These are phyloP conservation scores for Colletotrichum spaethianum DNA, from an alignment of 2,329 filamentous ascomycete species.

Conservation along the genomic window DNA sequence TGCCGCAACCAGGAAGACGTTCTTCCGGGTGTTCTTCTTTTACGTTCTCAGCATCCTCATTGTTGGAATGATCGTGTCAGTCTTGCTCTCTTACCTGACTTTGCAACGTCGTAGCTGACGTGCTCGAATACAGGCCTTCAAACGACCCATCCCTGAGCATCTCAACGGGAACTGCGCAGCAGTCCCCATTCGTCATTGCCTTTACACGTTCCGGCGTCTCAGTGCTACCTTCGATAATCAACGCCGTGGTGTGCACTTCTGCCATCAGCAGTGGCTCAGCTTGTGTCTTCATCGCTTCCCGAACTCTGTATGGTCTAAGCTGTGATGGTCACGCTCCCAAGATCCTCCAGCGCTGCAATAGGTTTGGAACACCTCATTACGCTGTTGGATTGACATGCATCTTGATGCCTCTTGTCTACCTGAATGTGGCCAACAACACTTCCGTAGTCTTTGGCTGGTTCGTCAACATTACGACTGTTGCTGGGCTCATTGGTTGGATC, in stretches of 20 bases:
- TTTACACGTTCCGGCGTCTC: slow-evolving; percentile 67
- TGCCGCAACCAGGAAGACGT: slow-evolving; percentile 44
- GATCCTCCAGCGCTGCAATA: slow-evolving; percentile 53
- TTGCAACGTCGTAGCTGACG: neutral
- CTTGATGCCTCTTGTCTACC: slow-evolving; percentile 75
- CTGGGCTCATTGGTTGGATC: slow-evolving; percentile 68
- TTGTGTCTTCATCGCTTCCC: slow-evolving; percentile 68
- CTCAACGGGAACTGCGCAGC: slow-evolving; percentile 49
- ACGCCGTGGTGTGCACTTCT: slow-evolving; percentile 66
- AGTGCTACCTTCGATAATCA: slow-evolving; percentile 68
- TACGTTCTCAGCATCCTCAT: slow-evolving; percentile 66
- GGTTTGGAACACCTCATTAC: slow-evolving; percentile 26
- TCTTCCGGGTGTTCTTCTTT: slow-evolving; percentile 51
- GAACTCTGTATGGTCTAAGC: slow-evolving; percentile 69
- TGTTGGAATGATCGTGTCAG: slow-evolving; percentile 63
- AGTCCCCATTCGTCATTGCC: slow-evolving; percentile 64
- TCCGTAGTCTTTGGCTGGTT: slow-evolving; percentile 75
- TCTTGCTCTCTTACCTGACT: neutral
- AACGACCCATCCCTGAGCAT: slow-evolving; percentile 62
- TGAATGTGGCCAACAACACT: slow-evolving; percentile 69
- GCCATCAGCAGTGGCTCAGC: slow-evolving; percentile 66
- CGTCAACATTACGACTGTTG: slow-evolving; percentile 67
- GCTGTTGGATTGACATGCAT: slow-evolving; percentile 63
- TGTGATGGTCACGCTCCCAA: slow-evolving; percentile 66
- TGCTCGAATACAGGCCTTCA: slow-evolving; percentile 53